These are phyloP conservation scores for Ettlia oleoabundans DNA, from an alignment of 139 green algal species.

Conservation along the genomic window DNA sequence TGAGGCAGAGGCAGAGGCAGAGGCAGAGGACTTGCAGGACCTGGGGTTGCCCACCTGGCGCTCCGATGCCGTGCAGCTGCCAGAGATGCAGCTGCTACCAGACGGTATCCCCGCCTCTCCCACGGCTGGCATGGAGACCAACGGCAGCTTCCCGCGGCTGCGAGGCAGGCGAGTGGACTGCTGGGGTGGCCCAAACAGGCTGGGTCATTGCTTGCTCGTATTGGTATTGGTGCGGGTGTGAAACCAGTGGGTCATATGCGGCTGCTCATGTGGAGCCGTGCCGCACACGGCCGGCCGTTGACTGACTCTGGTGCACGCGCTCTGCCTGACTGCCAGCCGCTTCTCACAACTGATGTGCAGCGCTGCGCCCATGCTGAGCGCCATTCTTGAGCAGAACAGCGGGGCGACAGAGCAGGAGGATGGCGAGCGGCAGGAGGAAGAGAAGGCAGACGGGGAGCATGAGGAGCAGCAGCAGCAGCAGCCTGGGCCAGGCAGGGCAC, in stretches of 20 bases:
- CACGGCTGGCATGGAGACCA: neutral
- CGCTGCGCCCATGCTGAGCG: neutral
- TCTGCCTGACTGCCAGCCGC: neutral
- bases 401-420: neutral
- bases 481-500: neutral
- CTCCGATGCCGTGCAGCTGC: slow-evolving; percentile 29
- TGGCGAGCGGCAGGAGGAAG: neutral
- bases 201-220: neutral
- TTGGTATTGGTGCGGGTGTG: neutral
- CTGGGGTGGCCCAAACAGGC: too few species aligned
- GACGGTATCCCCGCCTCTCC: neutral
- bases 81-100: slow-evolving; percentile 5
- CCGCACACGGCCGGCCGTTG: too few species aligned
- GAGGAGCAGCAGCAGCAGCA: neutral
- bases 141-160: neutral
- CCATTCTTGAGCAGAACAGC: neutral
- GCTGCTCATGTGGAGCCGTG: too few species aligned
- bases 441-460: neutral
- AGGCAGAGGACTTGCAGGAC: neutral
- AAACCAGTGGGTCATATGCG: too few species aligned
- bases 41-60: neutral
- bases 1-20: neutral
- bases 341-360: neutral
- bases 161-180: neutral
- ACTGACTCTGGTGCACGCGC: too few species aligned